These are phyloP conservation scores for Leucaena leucocephala DNA, from an alignment of 306 rosid genomes.

Conservation along the genomic window DNA sequence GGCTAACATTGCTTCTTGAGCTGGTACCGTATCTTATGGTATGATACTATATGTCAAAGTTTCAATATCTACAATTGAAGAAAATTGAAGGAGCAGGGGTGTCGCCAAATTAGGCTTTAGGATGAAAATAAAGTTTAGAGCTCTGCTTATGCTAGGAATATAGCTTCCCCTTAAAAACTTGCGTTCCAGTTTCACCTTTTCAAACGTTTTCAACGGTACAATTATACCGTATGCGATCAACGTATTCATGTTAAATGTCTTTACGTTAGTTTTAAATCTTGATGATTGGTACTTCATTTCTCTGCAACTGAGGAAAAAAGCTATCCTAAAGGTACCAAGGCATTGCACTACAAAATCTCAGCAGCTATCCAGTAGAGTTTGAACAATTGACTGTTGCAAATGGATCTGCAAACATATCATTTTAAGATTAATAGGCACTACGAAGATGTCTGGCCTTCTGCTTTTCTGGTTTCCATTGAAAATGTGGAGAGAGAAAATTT, in stretches of 20 bases:
- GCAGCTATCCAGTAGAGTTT: neutral
- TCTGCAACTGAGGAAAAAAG: neutral
- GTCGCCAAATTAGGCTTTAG: neutral
- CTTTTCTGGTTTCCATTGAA: neutral
- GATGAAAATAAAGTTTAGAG: conserved; percentile 11
- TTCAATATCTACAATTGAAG: neutral
- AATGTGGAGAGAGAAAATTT: neutral
- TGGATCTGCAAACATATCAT: neutral
- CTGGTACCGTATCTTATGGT: neutral
- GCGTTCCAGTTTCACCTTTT: neutral
- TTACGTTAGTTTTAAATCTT: neutral
- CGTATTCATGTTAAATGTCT: neutral
- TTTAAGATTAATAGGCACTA: neutral
- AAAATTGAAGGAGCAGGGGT: neutral
- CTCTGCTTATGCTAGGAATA: conserved; percentile 11
- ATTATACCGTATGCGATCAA: neutral
- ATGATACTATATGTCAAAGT: neutral
- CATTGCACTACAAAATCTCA: neutral
- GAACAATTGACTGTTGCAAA: neutral
- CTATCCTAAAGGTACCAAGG: neutral
- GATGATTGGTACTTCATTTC: neutral
- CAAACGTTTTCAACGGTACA: neutral
- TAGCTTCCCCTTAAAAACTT: neutral
- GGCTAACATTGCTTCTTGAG: neutral
- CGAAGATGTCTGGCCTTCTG: neutral